Evolutionary conservation across 1,284 basidiomycete species (phyloP).

Genomic region (Malassezia brasiliensis): DNA sequence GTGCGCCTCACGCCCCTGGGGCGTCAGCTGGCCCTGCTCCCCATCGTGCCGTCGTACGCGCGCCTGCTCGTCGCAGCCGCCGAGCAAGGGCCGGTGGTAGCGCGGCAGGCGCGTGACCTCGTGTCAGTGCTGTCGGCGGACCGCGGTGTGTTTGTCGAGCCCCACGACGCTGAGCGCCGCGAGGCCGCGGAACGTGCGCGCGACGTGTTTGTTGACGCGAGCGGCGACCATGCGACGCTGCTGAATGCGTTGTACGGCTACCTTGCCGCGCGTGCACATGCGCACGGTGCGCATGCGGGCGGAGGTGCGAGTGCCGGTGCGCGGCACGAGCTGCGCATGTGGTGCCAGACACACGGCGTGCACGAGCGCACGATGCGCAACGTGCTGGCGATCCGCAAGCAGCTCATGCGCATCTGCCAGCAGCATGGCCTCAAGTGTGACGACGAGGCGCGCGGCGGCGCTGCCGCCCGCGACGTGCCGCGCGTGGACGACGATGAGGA

Average conservation of each 20-base stretch:
- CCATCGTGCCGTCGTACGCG: conserved; percentile 35
- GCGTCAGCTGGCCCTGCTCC: conserved; percentile 33
- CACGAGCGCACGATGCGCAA: conserved; percentile 36
- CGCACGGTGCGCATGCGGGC: not conserved
- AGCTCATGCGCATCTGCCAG: conserved; percentile 31
- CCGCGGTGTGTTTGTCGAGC: conserved; percentile 29
- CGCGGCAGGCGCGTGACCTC: conserved; percentile 37
- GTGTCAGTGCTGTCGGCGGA: conserved; percentile 41
- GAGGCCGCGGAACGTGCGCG: conserved; percentile 49
- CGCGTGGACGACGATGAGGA: conserved; percentile 7
- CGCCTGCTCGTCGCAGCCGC: conserved; percentile 35
- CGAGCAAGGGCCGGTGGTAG: conserved; percentile 24
- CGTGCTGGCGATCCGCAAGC: conserved; percentile 33
- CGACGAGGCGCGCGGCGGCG: conserved; percentile 14
- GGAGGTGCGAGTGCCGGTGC: not conserved
- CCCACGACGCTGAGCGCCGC: conserved; percentile 25
- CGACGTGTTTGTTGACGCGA: conserved; percentile 25
- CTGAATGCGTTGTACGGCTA: conserved; percentile 46
- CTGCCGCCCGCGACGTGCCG: not conserved
- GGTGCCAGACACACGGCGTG: conserved; percentile 40
- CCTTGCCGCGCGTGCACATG: conserved; percentile 17
- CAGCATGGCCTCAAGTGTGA: conserved; percentile 34
- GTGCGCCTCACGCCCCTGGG: conserved; percentile 34
- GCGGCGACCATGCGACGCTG: conserved; percentile 41
- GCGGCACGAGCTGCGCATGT: conserved; percentile 18